A percentile compares a stretch with the other conserved stretches of the same genome.
Conservation (phyloP, 225 moss, liverwort and hornwort species). For the Antitrichia curtipendula region DNA sequence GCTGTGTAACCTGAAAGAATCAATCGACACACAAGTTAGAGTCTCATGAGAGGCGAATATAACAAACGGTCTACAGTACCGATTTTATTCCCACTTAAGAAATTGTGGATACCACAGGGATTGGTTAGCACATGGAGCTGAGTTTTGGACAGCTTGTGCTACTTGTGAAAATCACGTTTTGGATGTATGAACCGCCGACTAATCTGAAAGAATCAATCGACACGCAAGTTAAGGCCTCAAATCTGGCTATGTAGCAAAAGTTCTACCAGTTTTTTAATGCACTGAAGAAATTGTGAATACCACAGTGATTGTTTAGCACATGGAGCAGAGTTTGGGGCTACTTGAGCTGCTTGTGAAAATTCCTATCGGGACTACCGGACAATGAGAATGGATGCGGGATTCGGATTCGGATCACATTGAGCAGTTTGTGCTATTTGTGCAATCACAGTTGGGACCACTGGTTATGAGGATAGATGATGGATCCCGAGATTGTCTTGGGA, state of each 20-base stretch:
- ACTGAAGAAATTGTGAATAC: not conserved
- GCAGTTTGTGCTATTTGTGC: not conserved
- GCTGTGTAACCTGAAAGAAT: conserved; percentile 13
- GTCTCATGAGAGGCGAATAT: not conserved
- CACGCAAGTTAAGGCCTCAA: not conserved
- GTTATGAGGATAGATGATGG: not conserved
- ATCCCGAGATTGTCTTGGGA: not conserved
- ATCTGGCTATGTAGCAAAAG: no score
- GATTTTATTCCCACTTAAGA: not conserved
- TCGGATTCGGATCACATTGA: no score
- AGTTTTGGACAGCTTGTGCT: not conserved
- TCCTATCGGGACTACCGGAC: not conserved
- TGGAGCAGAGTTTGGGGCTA: not conserved
- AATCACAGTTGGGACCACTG: not conserved
- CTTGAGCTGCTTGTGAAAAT: not conserved
- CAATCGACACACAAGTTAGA: not conserved
- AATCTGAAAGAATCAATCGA: not conserved
- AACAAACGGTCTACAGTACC: not conserved
- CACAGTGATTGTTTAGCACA: not conserved
- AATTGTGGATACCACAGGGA: not conserved
- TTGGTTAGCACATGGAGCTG: not conserved
- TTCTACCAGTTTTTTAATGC: no score
- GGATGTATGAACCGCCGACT: not conserved
- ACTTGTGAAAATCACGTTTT: not conserved
- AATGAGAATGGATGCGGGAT: not conserved